Conservation (phyloP, 257 asterid genomes). For the Buddleja alternifolia region DNA sequence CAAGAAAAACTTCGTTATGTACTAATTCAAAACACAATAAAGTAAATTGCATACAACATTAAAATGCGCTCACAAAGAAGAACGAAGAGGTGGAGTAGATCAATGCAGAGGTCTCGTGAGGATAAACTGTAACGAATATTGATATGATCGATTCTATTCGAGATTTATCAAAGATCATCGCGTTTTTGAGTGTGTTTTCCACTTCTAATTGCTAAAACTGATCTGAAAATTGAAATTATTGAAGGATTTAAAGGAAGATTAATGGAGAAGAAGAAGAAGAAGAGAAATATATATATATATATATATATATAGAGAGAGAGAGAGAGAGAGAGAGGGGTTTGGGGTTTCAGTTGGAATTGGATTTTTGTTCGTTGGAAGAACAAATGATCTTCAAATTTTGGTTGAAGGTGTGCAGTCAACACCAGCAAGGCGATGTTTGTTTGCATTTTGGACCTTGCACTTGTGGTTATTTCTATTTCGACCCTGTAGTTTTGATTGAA, state of each 20-base stretch:
- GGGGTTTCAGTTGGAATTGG: background rate
- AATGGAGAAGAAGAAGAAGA: slow-evolving; percentile 36
- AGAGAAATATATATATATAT: no score
- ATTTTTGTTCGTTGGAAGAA: slow-evolving; percentile 2
- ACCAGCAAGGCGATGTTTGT: slow-evolving; percentile 18
- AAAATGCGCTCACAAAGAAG: slow-evolving; percentile 67
- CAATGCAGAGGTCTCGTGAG: slow-evolving; percentile 79
- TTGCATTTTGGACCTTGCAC: slow-evolving; percentile 22
- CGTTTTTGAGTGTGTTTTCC: background rate
- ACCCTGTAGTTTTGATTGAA: background rate
- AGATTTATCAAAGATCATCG: slow-evolving; percentile 60
- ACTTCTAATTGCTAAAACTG: background rate
- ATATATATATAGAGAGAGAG: no score
- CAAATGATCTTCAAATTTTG: slow-evolving; percentile 10
- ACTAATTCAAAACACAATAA: background rate
- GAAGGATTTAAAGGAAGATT: slow-evolving; percentile 4
- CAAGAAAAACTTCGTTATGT: slow-evolving; percentile 26
- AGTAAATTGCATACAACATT: no score
- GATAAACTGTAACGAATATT: slow-evolving; percentile 73
- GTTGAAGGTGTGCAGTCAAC: slow-evolving; percentile 18
- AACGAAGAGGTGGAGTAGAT: slow-evolving; percentile 76
- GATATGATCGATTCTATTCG: slow-evolving; percentile 67
- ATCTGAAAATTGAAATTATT: slow-evolving; percentile 8
- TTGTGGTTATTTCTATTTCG: background rate
- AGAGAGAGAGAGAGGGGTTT: background rate